Evolutionary conservation across 2,329 filamentous ascomycete genomes (phyloP).

Genomic region (Didymella glomerata): DNA sequence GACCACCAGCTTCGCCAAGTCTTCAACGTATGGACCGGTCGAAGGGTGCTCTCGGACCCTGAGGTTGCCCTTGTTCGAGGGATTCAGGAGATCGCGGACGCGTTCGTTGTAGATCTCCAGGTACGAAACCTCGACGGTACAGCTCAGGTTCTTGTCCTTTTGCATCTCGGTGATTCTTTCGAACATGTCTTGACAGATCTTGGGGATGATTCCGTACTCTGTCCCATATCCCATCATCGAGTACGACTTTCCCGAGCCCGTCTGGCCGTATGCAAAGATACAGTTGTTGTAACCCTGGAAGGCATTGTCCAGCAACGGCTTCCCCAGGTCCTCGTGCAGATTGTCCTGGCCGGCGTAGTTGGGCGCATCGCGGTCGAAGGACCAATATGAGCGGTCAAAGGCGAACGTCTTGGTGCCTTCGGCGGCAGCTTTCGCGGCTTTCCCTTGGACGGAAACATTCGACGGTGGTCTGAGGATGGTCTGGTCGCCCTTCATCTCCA

Average conservation of each 20-base stretch:
- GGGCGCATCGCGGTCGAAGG: constrained; percentile 81
- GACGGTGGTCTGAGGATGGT: constrained; percentile 82
- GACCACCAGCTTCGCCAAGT: constrained; percentile 93
- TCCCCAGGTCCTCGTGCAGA: constrained; percentile 86
- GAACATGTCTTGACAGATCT: constrained; percentile 98
- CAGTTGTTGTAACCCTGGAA: constrained; percentile 99
- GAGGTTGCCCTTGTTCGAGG: constrained; percentile 92
- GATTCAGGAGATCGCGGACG: constrained; percentile 94
- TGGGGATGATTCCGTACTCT: constrained; percentile 93
- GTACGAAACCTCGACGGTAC: constrained; percentile 97
- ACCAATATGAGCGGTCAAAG: constrained; percentile 98
- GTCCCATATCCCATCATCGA: constrained; percentile 99
- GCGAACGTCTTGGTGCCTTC: constrained; percentile 84
- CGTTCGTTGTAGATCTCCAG: constrained; percentile 99
- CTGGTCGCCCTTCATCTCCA: constrained; percentile 94
- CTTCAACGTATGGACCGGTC: constrained; percentile 96
- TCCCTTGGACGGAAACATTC: constrained; percentile 65
- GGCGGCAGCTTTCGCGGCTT: constrained; percentile 70
- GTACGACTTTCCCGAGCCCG: constrained; percentile 97
- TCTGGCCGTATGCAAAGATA: constrained; percentile 99
- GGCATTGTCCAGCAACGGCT: constrained; percentile 93
- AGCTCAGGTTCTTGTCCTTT: constrained; percentile 79
- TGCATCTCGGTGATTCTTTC: constrained; percentile 76
- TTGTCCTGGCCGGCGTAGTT: constrained; percentile 91
- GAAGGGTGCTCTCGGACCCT: constrained; percentile 98